Evolutionary conservation across 2,329 filamentous ascomycete genomes (phyloP).

Genomic region (Ambrosiella cleistominuta): DNA sequence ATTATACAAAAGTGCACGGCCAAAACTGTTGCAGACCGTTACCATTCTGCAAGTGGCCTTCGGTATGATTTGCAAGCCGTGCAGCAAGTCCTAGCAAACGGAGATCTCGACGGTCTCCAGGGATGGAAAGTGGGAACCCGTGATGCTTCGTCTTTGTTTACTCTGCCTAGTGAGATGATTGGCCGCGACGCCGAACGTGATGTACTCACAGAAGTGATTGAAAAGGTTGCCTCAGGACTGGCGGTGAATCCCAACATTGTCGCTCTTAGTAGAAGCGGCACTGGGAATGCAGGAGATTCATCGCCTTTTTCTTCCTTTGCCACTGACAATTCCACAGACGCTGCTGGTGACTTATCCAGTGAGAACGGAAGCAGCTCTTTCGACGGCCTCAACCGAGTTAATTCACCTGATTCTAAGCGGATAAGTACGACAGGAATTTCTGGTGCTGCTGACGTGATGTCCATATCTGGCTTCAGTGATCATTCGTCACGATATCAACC

Average conservation of each 20-base stretch:
- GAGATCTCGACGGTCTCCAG: slow-evolving; percentile 52
- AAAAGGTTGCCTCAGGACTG: slow-evolving; percentile 55
- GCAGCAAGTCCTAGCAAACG: slow-evolving; percentile 55
- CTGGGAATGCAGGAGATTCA: slow-evolving; percentile 16
- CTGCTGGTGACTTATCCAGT: slow-evolving; percentile 35
- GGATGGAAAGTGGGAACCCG: slow-evolving; percentile 63
- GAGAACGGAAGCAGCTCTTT: slow-evolving; percentile 38
- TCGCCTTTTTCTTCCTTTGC: slow-evolving; percentile 31
- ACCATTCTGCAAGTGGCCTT: slow-evolving; percentile 74
- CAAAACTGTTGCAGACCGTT: slow-evolving; percentile 72
- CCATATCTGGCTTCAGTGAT: slow-evolving; percentile 5
- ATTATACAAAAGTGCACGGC: slow-evolving; percentile 87
- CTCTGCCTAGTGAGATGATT: slow-evolving; percentile 65
- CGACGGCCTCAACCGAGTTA: slow-evolving; percentile 32
- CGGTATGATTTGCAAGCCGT: slow-evolving; percentile 64
- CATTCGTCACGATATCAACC: slow-evolving; percentile 21
- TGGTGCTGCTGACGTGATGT: neutral
- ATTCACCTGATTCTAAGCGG: slow-evolving; percentile 6
- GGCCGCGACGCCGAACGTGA: slow-evolving; percentile 58
- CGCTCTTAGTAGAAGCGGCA: slow-evolving; percentile 9
- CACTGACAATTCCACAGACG: slow-evolving; percentile 19
- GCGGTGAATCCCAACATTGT: slow-evolving; percentile 19
- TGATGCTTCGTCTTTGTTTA: slow-evolving; percentile 85
- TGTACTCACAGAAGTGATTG: slow-evolving; percentile 55
- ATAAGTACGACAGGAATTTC: neutral